Evolutionary conservation across 495 filamentous ascomycete genomes (phyloP).

Genomic region (Parathielavia appendiculata): DNA sequence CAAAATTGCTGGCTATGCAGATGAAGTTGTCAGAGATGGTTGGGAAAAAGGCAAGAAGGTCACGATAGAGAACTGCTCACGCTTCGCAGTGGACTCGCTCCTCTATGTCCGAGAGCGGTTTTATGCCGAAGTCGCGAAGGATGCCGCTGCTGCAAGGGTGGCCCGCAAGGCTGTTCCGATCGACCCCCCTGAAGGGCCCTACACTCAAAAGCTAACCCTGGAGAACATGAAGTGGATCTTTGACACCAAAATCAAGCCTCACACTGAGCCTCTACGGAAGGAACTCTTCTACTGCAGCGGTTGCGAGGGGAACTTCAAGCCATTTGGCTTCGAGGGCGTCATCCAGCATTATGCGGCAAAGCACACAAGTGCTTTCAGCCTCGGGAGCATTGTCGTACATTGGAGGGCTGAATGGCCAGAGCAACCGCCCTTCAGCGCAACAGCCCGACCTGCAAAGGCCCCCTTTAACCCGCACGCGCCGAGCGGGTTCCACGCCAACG

Average conservation of each 20-base stretch:
- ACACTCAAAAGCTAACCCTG: slow-evolving; percentile 56
- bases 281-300: slow-evolving; percentile 71
- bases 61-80: slow-evolving; percentile 52
- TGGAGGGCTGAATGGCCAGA: slow-evolving; percentile 79
- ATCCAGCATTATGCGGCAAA: slow-evolving; percentile 79
- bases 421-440: slow-evolving; percentile 60
- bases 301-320: slow-evolving; percentile 56
- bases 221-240: slow-evolving; percentile 86
- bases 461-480: slow-evolving; percentile 9
- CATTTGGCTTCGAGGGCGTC: slow-evolving; percentile 68
- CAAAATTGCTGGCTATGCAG: slow-evolving; percentile 54
- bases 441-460: slow-evolving; percentile 42
- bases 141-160: slow-evolving; percentile 41
- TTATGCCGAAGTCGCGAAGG: slow-evolving; percentile 52
- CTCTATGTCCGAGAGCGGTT: slow-evolving; percentile 57
- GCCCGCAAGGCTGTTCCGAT: slow-evolving; percentile 36
- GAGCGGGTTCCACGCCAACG: not conserved
- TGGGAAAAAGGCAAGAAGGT: slow-evolving; percentile 56
- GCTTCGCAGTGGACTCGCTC: slow-evolving; percentile 63
- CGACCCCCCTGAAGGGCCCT: slow-evolving; percentile 51
- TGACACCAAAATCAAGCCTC: slow-evolving; percentile 65
- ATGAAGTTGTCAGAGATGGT: slow-evolving; percentile 55
- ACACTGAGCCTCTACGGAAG: slow-evolving; percentile 55
- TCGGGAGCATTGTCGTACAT: slow-evolving; percentile 62
- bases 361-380: slow-evolving; percentile 62